A percentile compares a stretch with the other conserved stretches of the same genome.
phyloP scores from a whole-genome alignment of 2,329 filamentous ascomycete genomes.

The Ampelomyces quisqualis region DNA sequence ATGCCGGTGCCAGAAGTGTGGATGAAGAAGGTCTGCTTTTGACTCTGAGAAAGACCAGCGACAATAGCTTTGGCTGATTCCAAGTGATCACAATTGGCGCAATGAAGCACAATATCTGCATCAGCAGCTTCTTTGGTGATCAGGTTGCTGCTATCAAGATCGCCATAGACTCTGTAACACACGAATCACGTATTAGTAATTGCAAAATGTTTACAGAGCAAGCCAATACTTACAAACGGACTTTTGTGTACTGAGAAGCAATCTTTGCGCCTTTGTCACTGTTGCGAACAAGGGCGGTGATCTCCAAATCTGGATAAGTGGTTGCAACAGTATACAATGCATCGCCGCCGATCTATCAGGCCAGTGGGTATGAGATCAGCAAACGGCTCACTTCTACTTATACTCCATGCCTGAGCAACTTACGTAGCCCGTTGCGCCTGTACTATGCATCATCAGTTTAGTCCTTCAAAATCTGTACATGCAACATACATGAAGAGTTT shows the following conservation, averaged over 20 bases:
- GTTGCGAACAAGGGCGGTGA: slow-evolving; percentile 53
- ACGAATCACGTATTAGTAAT: too few species aligned
- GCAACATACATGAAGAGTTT: slow-evolving; percentile 31
- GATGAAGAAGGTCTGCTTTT: slow-evolving; percentile 51
- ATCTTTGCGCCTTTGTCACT: slow-evolving; percentile 52
- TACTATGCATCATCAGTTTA: slow-evolving; percentile 17
- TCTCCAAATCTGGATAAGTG: slow-evolving; percentile 52
- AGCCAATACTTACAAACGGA: too few species aligned
- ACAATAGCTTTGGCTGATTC: slow-evolving; percentile 29
- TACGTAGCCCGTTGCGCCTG: slow-evolving; percentile 38
- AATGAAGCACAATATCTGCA: slow-evolving; percentile 37
- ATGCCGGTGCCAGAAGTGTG: slow-evolving; percentile 60
- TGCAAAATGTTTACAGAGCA: too few species aligned
- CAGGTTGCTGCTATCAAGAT: slow-evolving; percentile 33
- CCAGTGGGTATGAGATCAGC: too few species aligned
- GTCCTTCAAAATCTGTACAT: not conserved
- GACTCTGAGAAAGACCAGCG: slow-evolving; percentile 45
- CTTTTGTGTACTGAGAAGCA: slow-evolving; percentile 49
- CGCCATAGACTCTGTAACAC: slow-evolving; percentile 58
- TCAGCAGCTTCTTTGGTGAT: slow-evolving; percentile 31
- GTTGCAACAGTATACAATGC: slow-evolving; percentile 41
- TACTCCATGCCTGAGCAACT: too few species aligned
- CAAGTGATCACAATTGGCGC: slow-evolving; percentile 38
- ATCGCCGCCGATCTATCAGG: slow-evolving; percentile 39
- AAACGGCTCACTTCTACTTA: too few species aligned